Percentiles rank a stretch among this genome's conserved stretches.
Conservation (phyloP, 768 basidiomycete species). For the Filobasidium floriforme region DNA sequence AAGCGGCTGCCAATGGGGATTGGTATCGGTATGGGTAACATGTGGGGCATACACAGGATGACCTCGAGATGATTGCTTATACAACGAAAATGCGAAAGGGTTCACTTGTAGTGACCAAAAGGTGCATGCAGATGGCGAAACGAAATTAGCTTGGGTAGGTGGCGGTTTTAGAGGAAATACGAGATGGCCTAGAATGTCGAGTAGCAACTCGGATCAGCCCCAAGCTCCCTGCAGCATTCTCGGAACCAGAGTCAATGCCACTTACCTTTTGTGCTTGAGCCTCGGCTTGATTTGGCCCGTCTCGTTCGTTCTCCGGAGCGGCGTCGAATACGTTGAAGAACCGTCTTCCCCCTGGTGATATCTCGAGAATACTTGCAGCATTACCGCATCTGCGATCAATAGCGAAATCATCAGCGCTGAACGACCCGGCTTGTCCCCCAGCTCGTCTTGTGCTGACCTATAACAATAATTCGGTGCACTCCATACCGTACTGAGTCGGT, state of each 20-base stretch:
- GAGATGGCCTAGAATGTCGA: not conserved
- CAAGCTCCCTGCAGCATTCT: too few species aligned
- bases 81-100: too few species aligned
- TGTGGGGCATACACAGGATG: too few species aligned
- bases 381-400: conserved; percentile 67
- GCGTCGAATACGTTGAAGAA: conserved; percentile 96
- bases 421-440: not conserved
- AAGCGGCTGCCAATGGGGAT: too few species aligned
- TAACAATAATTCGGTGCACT: conserved; percentile 98
- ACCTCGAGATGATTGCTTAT: too few species aligned
- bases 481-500: conserved; percentile 95
- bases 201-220: not conserved
- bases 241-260: not conserved
- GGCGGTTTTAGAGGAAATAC: not conserved
- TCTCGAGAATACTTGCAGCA: conserved; percentile 89
- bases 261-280: conserved; percentile 35
- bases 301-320: conserved; percentile 79
- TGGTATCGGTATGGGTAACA: too few species aligned
- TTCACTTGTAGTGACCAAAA: too few species aligned
- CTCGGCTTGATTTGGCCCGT: conserved; percentile 39
- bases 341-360: conserved; percentile 75
- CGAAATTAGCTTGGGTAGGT: too few species aligned
- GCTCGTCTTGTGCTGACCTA: conserved; percentile 43
- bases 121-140: too few species aligned
- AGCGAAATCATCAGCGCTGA: not conserved